Base-by-base conservation (phyloP, 2,329 filamentous ascomycete species). In the Colletotrichum abscissum region DNA sequence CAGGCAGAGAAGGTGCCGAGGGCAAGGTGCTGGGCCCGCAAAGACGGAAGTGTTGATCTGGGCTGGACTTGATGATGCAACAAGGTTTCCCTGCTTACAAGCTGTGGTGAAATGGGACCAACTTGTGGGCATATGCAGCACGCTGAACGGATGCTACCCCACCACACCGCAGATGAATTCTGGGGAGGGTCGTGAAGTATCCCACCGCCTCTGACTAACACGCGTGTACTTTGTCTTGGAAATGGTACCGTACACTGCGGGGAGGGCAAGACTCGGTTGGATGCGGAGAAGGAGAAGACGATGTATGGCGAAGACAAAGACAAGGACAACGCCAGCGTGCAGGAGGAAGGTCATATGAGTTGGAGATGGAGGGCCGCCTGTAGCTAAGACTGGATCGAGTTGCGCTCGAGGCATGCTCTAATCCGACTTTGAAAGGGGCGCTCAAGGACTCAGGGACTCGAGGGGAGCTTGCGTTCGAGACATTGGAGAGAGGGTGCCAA, bases 11-110 rank as follows among this genome's bases (percentile, higher is more conserved):
- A 70, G 42, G 56, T 35, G 63, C n/a, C 52, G 46, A 67, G 42
- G 68, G 55, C 63, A 69, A 59, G 52, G 28, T 35, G 68, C 49
- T 33, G 22, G 35, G 12, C 52, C 60, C 24, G 56, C 35, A 68
- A 38, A 66, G 22, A 28, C 33, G 58, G 58, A 19, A n/a, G 6
- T 22, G 28, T 57, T 70, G 67, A 73, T 56, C 67, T 69, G 60
- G 60, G 22, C 33, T 57, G 19, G 14, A 33, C 58, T 46, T 54
- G 67, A 73, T 73, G 70, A 73, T 73, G 70, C 67, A 70, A 70
- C 70, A 70, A 65, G 60, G 60, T 46, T 73, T 46, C 67, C 67
- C 56, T 70, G 67, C 49, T 66, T 49, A 49, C 19, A 22, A 49
- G 42, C 42, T 22, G 42, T 19, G 16, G 57, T 52, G 57, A 22